Conservation (phyloP, 352 stramenopile species). For the Globisporangium polare region DNA sequence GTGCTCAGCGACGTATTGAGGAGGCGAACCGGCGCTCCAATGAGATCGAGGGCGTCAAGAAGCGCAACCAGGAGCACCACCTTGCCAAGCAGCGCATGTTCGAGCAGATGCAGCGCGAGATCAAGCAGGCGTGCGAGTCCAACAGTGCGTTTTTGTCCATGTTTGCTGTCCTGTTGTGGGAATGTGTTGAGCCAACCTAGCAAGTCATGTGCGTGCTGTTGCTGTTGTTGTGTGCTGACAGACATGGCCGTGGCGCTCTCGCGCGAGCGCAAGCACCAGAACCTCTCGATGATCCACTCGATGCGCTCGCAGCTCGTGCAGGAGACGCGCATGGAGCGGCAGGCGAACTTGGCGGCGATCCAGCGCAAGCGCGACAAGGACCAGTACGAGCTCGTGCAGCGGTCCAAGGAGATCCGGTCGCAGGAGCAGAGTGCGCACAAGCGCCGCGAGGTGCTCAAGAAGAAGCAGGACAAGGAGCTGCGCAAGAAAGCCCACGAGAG, state of each 20-base stretch:
- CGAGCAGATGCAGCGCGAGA: constrained; percentile 54
- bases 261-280: constrained; percentile 39
- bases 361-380: constrained; percentile 37
- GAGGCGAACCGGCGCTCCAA: constrained; percentile 53
- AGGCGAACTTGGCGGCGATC: constrained; percentile 40
- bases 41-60: constrained; percentile 61
- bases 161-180: not conserved
- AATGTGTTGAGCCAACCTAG: not conserved
- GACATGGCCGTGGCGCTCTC: constrained; percentile 26
- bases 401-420: constrained; percentile 47
- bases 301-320: constrained; percentile 51
- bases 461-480: constrained; percentile 51
- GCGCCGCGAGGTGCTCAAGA: constrained; percentile 37
- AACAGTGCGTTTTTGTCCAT: constrained; percentile 41
- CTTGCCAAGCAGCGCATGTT: constrained; percentile 43
- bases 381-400: constrained; percentile 32
- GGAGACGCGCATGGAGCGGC: constrained; percentile 41
- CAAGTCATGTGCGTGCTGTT: too few relatives aligned
- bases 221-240: constrained; percentile 2
- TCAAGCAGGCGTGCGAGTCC: constrained; percentile 41
- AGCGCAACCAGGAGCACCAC: constrained; percentile 49
- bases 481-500: constrained; percentile 41
- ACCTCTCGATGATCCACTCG: constrained; percentile 30
- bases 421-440: constrained; percentile 42
- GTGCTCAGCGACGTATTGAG: constrained; percentile 60